Base-by-base conservation (phyloP, 768 basidiomycete species). In the Termitomyces bulborhizus region DNA sequence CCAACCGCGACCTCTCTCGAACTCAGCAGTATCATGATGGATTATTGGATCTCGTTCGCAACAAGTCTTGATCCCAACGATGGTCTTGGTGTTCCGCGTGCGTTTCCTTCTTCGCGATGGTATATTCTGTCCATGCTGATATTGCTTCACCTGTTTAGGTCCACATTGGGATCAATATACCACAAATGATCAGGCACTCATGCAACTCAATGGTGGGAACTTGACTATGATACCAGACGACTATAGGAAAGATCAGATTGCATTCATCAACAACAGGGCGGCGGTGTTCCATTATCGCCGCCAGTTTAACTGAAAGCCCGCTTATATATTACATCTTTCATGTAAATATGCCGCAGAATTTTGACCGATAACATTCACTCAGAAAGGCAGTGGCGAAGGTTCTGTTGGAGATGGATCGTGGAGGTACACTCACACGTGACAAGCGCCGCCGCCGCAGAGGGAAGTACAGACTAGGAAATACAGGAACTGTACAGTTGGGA, bases 11-110 rank as follows among this genome's bases (percentile, higher is more conserved):
- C 66, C 6, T 64, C 63, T 4, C 55, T 46, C 18, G 43, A 50
- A 0, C 62, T 77, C 1, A 75, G 75, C 43, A 60, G 48, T 4
- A 11, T 59, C 15, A 76, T 77, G 75, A 68, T 68, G 16, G 73
- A 77, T 31, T 76, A 76, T 44, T 77, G 76, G 76, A 61, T 78
- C 18, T 77, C 76, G 0, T 78, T 78, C 51, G 73, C 73, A 1
- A 73, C 70, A 1, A 73, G 71, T 26, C 62, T 77, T 26, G 68
- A 71, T 31, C 76, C 76, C n/a, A 77, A 77, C 50, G 76, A 78
- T 48, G 72, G 73, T 3, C 66, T 60, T 15, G 76, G 76, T 13
- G 47, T 62, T 29, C 43, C 54, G 8, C 71, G 74, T 75, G 65
- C 9, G 60, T 16, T 29, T 40, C 21, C 21, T 45, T 4, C 48